Evolutionary conservation across 2,329 filamentous ascomycete species (phyloP).

Genomic region (Xylaria sp.): DNA sequence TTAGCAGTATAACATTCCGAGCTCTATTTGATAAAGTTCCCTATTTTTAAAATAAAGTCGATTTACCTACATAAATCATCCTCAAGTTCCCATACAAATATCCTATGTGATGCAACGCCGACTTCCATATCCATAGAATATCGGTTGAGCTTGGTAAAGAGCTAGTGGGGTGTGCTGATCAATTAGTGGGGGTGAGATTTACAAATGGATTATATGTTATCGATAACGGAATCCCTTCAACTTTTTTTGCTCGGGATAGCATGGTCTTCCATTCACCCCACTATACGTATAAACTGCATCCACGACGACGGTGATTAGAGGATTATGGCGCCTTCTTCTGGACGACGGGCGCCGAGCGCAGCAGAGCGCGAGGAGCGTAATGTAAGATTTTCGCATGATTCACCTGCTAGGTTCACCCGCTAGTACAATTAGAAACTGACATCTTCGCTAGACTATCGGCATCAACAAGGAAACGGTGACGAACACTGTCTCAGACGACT

Average conservation of each 20-base stretch:
- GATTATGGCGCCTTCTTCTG: slow-evolving; percentile 50
- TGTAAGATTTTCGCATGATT: slow-evolving; percentile 36
- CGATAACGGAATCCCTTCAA: slow-evolving; percentile 39
- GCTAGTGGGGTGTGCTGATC: slow-evolving; percentile 38
- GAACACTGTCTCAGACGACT: slow-evolving; percentile 89
- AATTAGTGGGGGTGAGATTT: slow-evolving; percentile 25
- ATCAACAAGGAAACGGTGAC: slow-evolving; percentile 92
- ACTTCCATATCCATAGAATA: too few species aligned
- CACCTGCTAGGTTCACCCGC: neutral
- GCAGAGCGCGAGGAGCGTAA: slow-evolving; percentile 48
- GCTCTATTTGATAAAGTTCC: neutral
- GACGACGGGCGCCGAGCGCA: slow-evolving; percentile 40
- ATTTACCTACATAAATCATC: neutral
- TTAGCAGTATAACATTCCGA: neutral
- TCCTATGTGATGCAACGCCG: neutral
- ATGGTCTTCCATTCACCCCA: slow-evolving; percentile 42
- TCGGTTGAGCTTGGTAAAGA: neutral
- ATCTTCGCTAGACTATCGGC: slow-evolving; percentile 74
- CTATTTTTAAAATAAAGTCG: neutral
- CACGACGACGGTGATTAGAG: slow-evolving; percentile 17
- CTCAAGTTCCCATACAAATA: neutral
- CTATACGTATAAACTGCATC: slow-evolving; percentile 36
- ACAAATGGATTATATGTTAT: slow-evolving; percentile 33
- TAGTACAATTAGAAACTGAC: slow-evolving; percentile 36
- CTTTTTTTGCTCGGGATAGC: slow-evolving; percentile 42